Percentiles rank a stretch among this genome's conserved stretches.
These are phyloP conservation scores for Suhomyces canberraensis DNA, from an alignment of 805 yeast genomes.

Conservation along the genomic window DNA sequence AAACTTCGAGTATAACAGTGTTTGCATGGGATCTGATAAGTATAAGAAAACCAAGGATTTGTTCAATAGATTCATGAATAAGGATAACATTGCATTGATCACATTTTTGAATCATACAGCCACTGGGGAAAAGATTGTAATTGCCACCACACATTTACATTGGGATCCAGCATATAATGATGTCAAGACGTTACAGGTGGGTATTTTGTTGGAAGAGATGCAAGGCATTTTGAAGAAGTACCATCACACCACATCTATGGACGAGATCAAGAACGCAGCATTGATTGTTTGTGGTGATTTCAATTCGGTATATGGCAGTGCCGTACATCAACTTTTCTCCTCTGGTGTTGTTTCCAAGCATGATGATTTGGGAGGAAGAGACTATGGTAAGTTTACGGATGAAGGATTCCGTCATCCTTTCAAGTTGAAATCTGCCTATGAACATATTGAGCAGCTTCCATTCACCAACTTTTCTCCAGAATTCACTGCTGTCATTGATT, in stretches of 20 bases:
- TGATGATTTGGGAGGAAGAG: constrained; percentile 77
- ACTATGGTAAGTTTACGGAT: constrained; percentile 86
- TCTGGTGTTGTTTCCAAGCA: constrained; percentile 79
- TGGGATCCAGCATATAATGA: constrained; percentile 98
- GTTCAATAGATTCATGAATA: constrained; percentile 92
- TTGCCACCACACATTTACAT: constrained; percentile 91
- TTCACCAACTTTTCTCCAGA: constrained; percentile 94
- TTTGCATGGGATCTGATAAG: constrained; percentile 76
- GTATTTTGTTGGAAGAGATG: constrained; percentile 84
- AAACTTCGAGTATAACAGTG: constrained; percentile 76
- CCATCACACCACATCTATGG: constrained; percentile 41
- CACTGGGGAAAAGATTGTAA: constrained; percentile 67
- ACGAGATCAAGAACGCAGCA: constrained; percentile 62
- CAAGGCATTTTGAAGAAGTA: constrained; percentile 59
- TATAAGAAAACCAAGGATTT: constrained; percentile 92
- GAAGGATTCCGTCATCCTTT: constrained; percentile 83
- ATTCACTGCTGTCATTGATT: constrained; percentile 90
- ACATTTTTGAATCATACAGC: constrained; percentile 68
- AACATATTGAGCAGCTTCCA: constrained; percentile 81
- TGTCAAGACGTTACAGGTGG: constrained; percentile 94
- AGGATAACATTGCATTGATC: constrained; percentile 87
- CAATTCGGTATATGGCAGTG: constrained; percentile 82
- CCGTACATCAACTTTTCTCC: constrained; percentile 86
- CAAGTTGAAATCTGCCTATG: constrained; percentile 81
- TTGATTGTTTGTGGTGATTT: constrained; percentile 91